Conservation (phyloP, 2,329 filamentous ascomycete genomes). For the Colletotrichum musae region DNA sequence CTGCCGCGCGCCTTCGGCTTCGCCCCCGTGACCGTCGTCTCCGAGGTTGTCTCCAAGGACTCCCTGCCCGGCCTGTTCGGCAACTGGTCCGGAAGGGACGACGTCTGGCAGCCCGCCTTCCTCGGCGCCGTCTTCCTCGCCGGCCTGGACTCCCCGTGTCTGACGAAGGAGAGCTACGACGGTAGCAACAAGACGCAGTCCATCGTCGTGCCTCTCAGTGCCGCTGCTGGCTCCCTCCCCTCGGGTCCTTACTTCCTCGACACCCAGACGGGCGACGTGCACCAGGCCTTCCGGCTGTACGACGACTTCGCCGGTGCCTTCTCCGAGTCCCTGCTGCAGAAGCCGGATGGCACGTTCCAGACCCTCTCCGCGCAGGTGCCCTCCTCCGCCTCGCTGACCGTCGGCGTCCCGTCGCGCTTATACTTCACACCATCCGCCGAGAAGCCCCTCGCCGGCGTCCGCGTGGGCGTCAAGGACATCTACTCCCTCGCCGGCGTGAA, state of each 20-base stretch:
- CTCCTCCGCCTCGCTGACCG: slow-evolving; percentile 47
- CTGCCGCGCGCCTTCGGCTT: slow-evolving; percentile 50
- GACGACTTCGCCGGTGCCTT: slow-evolving; percentile 53
- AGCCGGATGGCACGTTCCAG: slow-evolving; percentile 49
- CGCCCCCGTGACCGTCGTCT: slow-evolving; percentile 52
- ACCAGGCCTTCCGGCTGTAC: slow-evolving; percentile 55
- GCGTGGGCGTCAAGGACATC: slow-evolving; percentile 75
- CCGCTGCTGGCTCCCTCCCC: slow-evolving; percentile 43
- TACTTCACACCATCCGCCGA: slow-evolving; percentile 67
- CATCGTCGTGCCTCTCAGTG: slow-evolving; percentile 42
- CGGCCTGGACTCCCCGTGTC: slow-evolving; percentile 28
- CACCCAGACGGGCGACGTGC: slow-evolving; percentile 47
- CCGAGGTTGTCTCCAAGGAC: slow-evolving; percentile 42
- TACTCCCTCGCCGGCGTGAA: slow-evolving; percentile 69
- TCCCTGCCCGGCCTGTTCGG: slow-evolving; percentile 46
- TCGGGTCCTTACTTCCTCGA: slow-evolving; percentile 56
- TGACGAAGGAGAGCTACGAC: slow-evolving; percentile 37
- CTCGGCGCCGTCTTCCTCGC: slow-evolving; percentile 44
- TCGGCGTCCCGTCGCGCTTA: slow-evolving; percentile 71
- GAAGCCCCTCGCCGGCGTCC: slow-evolving; percentile 72
- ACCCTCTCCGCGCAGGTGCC: slow-evolving; percentile 51
- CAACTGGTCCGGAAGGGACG: slow-evolving; percentile 50
- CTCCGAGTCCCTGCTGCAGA: slow-evolving; percentile 49
- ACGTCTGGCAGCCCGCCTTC: slow-evolving; percentile 48
- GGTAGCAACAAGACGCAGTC: slow-evolving; percentile 39